Evolutionary conservation across 306 rosid species (phyloP).

Genomic region (Corylus avellana): DNA sequence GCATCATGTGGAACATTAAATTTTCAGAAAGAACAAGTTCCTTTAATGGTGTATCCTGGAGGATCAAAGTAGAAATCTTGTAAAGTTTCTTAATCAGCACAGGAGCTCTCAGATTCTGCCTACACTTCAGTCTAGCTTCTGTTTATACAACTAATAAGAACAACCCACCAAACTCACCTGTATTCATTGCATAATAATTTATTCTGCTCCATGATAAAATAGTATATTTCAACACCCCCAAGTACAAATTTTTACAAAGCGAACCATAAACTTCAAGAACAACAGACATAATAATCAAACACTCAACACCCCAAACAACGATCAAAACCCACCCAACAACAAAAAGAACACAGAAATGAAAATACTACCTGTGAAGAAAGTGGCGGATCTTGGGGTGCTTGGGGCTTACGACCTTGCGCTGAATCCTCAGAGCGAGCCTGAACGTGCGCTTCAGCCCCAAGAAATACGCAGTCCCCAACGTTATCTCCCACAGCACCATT

Average conservation of each 20-base stretch:
- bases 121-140: neutral
- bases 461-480: conserved; percentile 90
- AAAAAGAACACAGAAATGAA: neutral
- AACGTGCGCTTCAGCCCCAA: conserved; percentile 84
- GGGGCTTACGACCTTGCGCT: conserved; percentile 63
- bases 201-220: neutral
- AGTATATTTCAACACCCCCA: neutral
- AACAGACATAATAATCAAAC: neutral
- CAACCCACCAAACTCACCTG: neutral
- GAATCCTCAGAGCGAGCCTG: conserved; percentile 70
- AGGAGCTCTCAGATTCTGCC: neutral
- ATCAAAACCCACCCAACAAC: too few species aligned
- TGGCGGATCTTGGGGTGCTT: conserved; percentile 65
- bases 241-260: too few species aligned
- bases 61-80: too few species aligned
- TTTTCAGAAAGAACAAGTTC: neutral
- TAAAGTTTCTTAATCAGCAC: too few species aligned
- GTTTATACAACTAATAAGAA: neutral
- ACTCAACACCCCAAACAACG: too few species aligned
- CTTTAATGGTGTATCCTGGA: neutral
- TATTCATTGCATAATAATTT: neutral
- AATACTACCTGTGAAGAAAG: conserved; percentile 63
- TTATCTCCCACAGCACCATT: conserved; percentile 97
- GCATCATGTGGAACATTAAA: too few species aligned
- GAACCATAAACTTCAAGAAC: neutral